Base-by-base conservation (phyloP, 352 stramenopile species). In the Thalassiosira delicatula region DNA sequence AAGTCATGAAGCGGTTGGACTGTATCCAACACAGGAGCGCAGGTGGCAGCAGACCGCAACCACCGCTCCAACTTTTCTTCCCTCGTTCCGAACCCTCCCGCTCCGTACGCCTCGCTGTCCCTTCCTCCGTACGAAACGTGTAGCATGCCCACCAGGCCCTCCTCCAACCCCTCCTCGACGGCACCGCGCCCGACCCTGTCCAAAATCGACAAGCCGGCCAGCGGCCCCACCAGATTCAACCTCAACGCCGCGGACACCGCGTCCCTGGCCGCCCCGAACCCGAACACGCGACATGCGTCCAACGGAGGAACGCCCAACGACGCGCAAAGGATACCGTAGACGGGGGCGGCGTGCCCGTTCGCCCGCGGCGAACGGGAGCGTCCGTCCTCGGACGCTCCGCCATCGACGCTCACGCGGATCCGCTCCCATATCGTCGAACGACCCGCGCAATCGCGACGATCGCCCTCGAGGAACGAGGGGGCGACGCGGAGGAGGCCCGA, bases 241-340 rank as follows among this genome's bases (percentile, higher is more conserved):
- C 90, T 74, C 1, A 94, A 85, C 32, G 88, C 87, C 4, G 90
- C 87, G 46, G 86, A 92, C 30, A 93, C 82, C 49, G 88, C 81
- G 81, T 94, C 95, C 89, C 61, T 82, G 11, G 88, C 86, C 30
- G 84, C 76, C 65, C 85, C 86, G 74, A 89, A 93, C 32, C 71
- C 81, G 65, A 88, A 89, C 11, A 93, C 57, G 37, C 75, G 74
- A 57, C 83, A 87, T 21, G 76, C 54, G 62, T 89, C 71, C 5
- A 79, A 46, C 37, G 74, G 72, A 80, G 67, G 60, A 32, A 84
- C 70, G 2, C 68, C 79, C 32, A 93, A 67, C n/a, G 72, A 69
- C 0, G 65, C 70, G 21, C 61, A 81, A 17, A 90, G 40, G 14
- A 83, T 71, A 21, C 89, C 89, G 72, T 91, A 85, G 9, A 91